These are phyloP conservation scores for Deuterostichococcus epilithicus DNA, from an alignment of 139 green algal species.

Conservation along the genomic window DNA sequence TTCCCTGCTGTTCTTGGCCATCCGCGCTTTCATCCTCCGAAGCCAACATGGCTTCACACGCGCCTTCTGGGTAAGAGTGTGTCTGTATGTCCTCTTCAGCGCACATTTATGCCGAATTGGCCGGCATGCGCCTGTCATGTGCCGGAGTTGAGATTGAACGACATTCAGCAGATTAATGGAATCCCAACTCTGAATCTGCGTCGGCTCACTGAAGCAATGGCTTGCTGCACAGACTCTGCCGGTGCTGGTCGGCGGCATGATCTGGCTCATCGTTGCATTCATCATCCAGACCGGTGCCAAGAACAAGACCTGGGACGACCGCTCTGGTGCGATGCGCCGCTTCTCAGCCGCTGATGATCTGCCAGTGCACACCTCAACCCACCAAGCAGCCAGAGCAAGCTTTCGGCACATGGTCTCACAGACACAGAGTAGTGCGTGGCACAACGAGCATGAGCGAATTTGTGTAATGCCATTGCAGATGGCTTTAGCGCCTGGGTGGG, in stretches of 20 bases:
- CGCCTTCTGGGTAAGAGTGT: slow-evolving; percentile 12
- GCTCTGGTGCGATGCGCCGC: background rate
- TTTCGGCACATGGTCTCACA: background rate
- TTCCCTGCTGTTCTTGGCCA: slow-evolving; percentile 26
- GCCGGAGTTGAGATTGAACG: background rate
- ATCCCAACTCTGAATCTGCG: background rate
- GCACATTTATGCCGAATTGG: background rate
- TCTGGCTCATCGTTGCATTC: slow-evolving; percentile 55
- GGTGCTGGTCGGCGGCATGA: slow-evolving; percentile 36
- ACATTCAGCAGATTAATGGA: background rate
- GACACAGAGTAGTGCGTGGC: background rate
- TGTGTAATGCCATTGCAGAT: background rate
- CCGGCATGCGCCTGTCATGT: background rate
- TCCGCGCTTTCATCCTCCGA: slow-evolving; percentile 38
- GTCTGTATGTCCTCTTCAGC: background rate
- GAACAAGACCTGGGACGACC: slow-evolving; percentile 23
- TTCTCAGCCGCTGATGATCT: too few species aligned
- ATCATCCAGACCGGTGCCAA: slow-evolving; percentile 60
- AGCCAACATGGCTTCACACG: slow-evolving; percentile 28
- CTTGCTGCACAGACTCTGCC: slow-evolving; percentile 19
- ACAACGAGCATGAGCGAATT: background rate
- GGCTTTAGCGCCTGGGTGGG: slow-evolving; percentile 18
- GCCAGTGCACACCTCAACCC: too few species aligned
- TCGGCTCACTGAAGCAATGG: background rate
- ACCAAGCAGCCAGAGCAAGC: background rate